Percentiles rank a stretch among this genome's conserved stretches.
Evolutionary conservation across 176 grass and related monocot genomes (phyloP).

Genomic region (Chrysopogon serrulatus): DNA sequence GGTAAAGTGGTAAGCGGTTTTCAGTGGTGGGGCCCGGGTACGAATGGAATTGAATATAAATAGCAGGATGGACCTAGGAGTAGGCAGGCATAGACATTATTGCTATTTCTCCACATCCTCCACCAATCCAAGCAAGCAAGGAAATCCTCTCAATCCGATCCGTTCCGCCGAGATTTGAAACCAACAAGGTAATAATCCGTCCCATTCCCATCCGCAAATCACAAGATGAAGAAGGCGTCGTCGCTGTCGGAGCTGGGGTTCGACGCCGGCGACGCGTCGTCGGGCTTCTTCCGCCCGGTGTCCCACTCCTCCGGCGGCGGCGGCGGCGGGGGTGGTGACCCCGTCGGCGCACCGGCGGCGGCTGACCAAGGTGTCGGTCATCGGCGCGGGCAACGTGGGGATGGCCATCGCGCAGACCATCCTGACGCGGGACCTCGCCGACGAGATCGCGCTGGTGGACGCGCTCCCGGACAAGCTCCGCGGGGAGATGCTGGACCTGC

Average conservation of each 20-base stretch:
- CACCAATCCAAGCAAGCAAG: no score
- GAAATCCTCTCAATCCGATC: no score
- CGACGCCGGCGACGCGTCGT: constrained; percentile 21
- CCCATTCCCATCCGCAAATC: not conserved
- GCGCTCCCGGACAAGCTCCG: constrained; percentile 66
- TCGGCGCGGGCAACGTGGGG: constrained; percentile 87
- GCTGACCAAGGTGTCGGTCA: constrained; percentile 62
- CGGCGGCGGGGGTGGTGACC: not conserved
- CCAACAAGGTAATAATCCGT: not conserved
- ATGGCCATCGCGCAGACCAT: constrained; percentile 99
- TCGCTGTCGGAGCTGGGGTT: constrained; percentile 73
- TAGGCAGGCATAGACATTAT: no score
- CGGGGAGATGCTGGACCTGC: constrained; percentile 96
- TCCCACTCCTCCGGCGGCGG: not conserved
- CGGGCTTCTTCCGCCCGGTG: constrained; percentile 50
- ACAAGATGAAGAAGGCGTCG: constrained; percentile 46
- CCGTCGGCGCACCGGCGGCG: not conserved
- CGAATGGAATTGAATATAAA: no score
- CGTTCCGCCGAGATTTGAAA: no score
- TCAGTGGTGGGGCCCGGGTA: no score
- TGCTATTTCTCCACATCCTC: no score
- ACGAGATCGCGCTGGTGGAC: constrained; percentile 94
- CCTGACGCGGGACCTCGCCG: constrained; percentile 70
- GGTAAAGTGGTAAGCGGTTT: no score
- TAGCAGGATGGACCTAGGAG: no score